Base-by-base conservation (phyloP, 768 basidiomycete species). In the Macrolepiota fuliginosa region DNA sequence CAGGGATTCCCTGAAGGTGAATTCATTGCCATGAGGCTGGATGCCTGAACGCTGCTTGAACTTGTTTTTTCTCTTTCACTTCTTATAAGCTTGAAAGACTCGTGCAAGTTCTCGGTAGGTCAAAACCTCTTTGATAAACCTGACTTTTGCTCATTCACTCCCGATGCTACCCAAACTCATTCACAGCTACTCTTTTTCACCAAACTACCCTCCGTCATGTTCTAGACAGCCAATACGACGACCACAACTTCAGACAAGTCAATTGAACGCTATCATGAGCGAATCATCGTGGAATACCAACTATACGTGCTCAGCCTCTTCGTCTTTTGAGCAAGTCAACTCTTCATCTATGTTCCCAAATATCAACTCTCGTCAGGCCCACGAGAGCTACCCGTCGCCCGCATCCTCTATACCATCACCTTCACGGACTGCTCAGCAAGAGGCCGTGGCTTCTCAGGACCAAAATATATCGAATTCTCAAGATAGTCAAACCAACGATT, bases 21-120 rank as follows among this genome's bases (percentile, higher is more conserved):
- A 61, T 55, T 61, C 60, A 46, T 55, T 61, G 60, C 53, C 60
- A 61, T 61, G 60, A 61, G 60, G 60, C 36, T 46, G 53, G 60
- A 45, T n/a, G 53, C 35, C 49, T 15, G 57, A 42, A 25, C 27
- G 36, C 42, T 46, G 40, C 59, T 54, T 61, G 40, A 61, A 46
- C 59, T 61, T 54, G 59, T 61, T 54, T 61, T 54, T 36, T 52
- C 54, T 39, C 46, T 39, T 39, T 55, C 54, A 37, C 46, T 32
- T 2, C 35, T 61, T 61, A 61, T 61, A 61, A 61, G 53, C 45
- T 32, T 37, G 53, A 46, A 39, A 22, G 32, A 15, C 27, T 53
- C 25, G 19, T 3, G 35, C 5, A 36, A 46, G 35, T 19, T 19
- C 12, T 19, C 22, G 10, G 60, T 61, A 55, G 49, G 60, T 61